These are phyloP conservation scores for Monosporozyma unispora DNA, from an alignment of 805 yeast genomes.

Conservation along the genomic window DNA sequence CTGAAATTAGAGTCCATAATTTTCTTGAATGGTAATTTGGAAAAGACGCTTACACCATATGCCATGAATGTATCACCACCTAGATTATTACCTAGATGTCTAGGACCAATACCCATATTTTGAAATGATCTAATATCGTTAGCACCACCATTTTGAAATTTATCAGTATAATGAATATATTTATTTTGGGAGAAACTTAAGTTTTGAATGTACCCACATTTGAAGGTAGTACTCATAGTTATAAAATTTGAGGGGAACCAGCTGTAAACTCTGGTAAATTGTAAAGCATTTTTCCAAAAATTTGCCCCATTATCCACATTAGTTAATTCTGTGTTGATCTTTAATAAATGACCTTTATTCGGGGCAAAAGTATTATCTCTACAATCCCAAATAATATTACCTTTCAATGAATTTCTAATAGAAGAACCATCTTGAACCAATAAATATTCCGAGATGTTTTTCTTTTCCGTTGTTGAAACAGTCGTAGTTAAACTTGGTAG, in stretches of 20 bases:
- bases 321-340: conserved; percentile 36
- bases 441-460: conserved; percentile 44
- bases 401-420: conserved; percentile 45
- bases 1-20: conserved; percentile 41
- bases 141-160: conserved; percentile 77
- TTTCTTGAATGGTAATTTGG: conserved; percentile 48
- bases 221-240: conserved; percentile 42
- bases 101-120: conserved; percentile 57
- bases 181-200: conserved; percentile 11
- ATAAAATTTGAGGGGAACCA: conserved; percentile 21
- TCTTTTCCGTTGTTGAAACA: conserved; percentile 22
- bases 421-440: conserved; percentile 50
- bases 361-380: conserved; percentile 39
- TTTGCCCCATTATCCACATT: conserved; percentile 4
- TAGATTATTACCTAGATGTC: conserved; percentile 42
- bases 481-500: not conserved
- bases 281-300: conserved; percentile 26
- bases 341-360: conserved; percentile 35
- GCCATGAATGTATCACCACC: conserved; percentile 63
- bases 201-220: conserved; percentile 49
- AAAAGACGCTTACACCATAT: conserved; percentile 48
- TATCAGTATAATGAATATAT: conserved; percentile 58
- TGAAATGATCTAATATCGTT: conserved; percentile 64
- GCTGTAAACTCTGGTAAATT: conserved; percentile 21
- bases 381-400: conserved; percentile 33